phyloP scores from a whole-genome alignment of 2,329 filamentous ascomycete species.

The Hymenoscyphus scutula region DNA sequence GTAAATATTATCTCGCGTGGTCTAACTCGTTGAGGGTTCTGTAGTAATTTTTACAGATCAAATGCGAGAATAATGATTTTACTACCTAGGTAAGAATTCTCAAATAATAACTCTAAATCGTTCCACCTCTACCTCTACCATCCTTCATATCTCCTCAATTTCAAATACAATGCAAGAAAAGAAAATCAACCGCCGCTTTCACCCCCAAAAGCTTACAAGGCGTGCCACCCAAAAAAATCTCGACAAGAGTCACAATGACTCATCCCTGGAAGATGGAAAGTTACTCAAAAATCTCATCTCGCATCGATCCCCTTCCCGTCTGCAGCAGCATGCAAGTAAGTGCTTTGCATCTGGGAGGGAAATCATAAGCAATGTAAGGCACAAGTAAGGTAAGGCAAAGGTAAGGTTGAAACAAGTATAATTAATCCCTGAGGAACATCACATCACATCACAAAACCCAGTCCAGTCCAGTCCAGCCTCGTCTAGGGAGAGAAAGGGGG shows the following conservation, averaged over 20 bases:
- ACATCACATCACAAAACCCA: no score
- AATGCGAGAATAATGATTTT: no score
- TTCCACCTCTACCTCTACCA: no score
- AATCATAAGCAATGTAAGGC: background rate
- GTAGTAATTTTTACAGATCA: background rate
- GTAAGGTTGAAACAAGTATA: no score
- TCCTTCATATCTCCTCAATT: no score
- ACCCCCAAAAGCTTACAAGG: background rate
- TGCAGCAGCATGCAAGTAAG: conserved; percentile 4
- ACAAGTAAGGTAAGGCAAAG: no score
- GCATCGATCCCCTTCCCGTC: background rate
- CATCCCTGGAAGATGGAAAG: background rate
- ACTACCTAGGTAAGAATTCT: no score
- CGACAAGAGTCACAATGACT: background rate
- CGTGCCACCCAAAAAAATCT: background rate
- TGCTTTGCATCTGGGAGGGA: conserved; percentile 3
- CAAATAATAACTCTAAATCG: no score
- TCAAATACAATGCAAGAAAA: no score
- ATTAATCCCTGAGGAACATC: no score
- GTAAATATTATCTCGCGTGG: background rate
- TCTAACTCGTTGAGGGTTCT: background rate
- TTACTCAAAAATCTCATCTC: background rate
- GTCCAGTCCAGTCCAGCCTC: no score
- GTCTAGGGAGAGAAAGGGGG: no score
- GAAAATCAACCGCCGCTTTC: background rate